phyloP scores from a whole-genome alignment of 352 stramenopile species.

The Pseudoperonospora humuli region DNA sequence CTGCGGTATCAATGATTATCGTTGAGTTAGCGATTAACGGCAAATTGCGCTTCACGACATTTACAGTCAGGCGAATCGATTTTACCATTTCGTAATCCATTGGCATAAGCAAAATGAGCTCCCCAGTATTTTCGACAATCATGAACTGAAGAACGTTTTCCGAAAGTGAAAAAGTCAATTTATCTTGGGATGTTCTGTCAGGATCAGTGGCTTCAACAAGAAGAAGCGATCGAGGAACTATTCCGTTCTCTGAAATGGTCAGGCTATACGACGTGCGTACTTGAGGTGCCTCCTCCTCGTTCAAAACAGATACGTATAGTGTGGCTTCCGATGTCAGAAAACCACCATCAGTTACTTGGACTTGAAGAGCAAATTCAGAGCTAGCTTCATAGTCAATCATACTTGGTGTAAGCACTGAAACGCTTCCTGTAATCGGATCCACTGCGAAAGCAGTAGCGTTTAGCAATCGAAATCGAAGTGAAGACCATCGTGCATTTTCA shows the following conservation, averaged over 20 bases:
- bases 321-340: constrained; percentile 9
- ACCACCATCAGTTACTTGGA: constrained; percentile 16
- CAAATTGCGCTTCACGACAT: constrained; percentile 9
- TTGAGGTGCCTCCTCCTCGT: constrained; percentile 14
- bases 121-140: constrained; percentile 10
- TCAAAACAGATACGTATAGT: constrained; percentile 15
- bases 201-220: constrained; percentile 40
- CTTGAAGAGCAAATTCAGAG: constrained; percentile 4
- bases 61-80: constrained; percentile 6
- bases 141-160: constrained; percentile 3
- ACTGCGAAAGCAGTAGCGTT: constrained; percentile 13
- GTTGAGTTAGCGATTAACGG: constrained; percentile 5
- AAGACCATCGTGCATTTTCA: constrained; percentile 8
- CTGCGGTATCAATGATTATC: constrained; percentile 5
- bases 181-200: constrained; percentile 26
- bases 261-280: constrained; percentile 1
- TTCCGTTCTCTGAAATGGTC: constrained; percentile 28
- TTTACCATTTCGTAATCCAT: constrained; percentile 14
- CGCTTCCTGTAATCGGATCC: constrained; percentile 3
- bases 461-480: constrained; percentile 10
- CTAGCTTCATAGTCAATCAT: constrained; percentile 16
- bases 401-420: constrained; percentile 7
- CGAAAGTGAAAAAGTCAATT: constrained; percentile 22
- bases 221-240: constrained; percentile 28
- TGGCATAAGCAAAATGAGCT: constrained; percentile 7